These are phyloP conservation scores for Chamaenerion angustifolium DNA, from an alignment of 345 rosid genomes.

Conservation along the genomic window DNA sequence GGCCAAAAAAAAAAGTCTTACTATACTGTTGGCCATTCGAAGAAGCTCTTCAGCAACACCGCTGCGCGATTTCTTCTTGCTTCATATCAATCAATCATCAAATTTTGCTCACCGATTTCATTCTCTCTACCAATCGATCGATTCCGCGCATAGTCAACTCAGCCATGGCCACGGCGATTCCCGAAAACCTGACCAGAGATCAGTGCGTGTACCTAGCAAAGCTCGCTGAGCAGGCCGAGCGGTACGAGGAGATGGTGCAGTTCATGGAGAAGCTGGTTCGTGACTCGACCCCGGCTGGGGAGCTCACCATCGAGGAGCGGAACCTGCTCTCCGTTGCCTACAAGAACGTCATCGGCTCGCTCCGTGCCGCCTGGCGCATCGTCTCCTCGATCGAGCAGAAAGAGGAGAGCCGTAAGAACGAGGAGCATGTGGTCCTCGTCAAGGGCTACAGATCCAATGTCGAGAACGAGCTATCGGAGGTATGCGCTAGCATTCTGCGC, in stretches of 20 bases:
- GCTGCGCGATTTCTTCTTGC: not conserved
- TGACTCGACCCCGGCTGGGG: constrained; percentile 58
- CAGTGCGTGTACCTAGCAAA: constrained; percentile 86
- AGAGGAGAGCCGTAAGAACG: constrained; percentile 84
- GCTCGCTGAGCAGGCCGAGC: constrained; percentile 93
- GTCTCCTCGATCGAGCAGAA: constrained; percentile 90
- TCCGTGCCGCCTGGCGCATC: constrained; percentile 93
- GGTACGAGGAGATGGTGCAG: constrained; percentile 90
- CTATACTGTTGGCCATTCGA: too few relatives aligned
- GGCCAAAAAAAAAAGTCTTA: too few relatives aligned
- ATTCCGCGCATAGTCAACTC: not conserved
- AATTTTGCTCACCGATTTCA: not conserved
- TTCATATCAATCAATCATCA: not conserved
- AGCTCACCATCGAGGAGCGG: constrained; percentile 84
- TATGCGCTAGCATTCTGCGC: constrained; percentile 59
- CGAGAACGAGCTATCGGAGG: constrained; percentile 56
- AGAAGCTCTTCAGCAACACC: not conserved
- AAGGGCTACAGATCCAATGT: constrained; percentile 90
- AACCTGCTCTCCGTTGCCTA: constrained; percentile 91
- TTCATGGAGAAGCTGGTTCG: constrained; percentile 78
- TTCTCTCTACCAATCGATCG: not conserved
- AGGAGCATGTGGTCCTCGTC: constrained; percentile 71
- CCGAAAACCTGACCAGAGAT: constrained; percentile 53
- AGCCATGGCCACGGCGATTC: constrained; percentile 18
- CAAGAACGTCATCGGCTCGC: constrained; percentile 95